A percentile compares a stretch with the other conserved stretches of the same genome.
phyloP scores from a whole-genome alignment of 345 rosid genomes.

The Corchorus capsularis region DNA sequence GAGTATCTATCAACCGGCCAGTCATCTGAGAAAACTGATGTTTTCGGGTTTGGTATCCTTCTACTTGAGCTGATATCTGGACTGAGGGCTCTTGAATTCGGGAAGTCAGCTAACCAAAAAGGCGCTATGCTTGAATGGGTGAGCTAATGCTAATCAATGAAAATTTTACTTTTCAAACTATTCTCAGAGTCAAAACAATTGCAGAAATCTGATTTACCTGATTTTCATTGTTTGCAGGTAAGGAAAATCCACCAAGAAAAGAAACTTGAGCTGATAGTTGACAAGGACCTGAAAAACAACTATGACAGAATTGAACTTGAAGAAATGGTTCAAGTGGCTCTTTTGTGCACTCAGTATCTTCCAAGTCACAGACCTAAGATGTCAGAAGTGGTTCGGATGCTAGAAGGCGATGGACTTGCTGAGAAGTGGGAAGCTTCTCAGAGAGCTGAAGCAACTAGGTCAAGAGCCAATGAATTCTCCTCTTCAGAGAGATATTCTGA shows the following conservation, averaged over 20 bases:
- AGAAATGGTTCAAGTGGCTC: conserved; percentile 86
- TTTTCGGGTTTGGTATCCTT: conserved; percentile 92
- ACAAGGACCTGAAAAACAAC: conserved; percentile 72
- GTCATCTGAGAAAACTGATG: conserved; percentile 96
- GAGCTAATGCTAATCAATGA: conserved; percentile 25
- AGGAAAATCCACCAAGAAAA: conserved; percentile 87
- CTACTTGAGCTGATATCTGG: conserved; percentile 83
- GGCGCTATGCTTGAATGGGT: conserved; percentile 96
- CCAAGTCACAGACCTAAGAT: conserved; percentile 85
- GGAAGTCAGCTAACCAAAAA: conserved; percentile 77
- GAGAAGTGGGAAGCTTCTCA: conserved; percentile 99
- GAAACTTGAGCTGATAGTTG: conserved; percentile 80
- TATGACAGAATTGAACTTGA: conserved; percentile 79
- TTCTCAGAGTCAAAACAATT: background rate
- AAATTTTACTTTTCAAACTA: background rate
- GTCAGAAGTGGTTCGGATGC: conserved; percentile 96
- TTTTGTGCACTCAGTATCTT: conserved; percentile 80
- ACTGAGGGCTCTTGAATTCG: conserved; percentile 80
- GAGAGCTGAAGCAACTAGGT: conserved; percentile 60
- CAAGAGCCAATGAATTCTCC: conserved; percentile 68
- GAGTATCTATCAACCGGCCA: conserved; percentile 95
- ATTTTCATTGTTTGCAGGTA: conserved; percentile 48
- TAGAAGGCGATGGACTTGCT: conserved; percentile 93
- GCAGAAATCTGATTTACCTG: background rate
- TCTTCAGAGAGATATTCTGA: conserved; percentile 82